Evolutionary conservation across 208 protist species (phyloP).

Genomic region (Acanthamoeba sp.): DNA sequence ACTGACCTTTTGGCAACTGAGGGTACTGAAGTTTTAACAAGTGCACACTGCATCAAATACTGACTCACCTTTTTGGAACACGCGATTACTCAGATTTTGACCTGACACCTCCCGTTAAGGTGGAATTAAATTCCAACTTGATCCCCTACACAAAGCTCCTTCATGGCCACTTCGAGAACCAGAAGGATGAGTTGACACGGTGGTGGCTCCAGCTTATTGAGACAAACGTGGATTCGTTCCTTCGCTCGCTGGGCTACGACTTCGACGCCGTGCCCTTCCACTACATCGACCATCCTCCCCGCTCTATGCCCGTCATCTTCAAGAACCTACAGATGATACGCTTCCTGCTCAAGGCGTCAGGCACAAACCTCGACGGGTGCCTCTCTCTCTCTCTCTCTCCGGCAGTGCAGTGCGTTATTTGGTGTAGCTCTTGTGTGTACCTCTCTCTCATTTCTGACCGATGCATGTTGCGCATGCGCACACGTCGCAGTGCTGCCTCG

Average conservation of each 20-base stretch:
- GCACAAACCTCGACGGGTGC: conserved; percentile 17
- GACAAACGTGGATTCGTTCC: not conserved
- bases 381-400: not conserved
- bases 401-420: too few relatives aligned
- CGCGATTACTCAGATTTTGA: not conserved
- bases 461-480: not conserved
- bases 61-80: too few relatives aligned
- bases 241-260: conserved; percentile 43
- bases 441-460: not conserved
- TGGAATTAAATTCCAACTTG: not conserved
- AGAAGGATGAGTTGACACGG: conserved; percentile 13
- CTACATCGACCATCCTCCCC: conserved; percentile 51
- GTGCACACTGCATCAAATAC: too few relatives aligned
- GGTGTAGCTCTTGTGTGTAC: not conserved
- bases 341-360: conserved; percentile 57
- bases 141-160: not conserved
- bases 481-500: not conserved
- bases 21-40: too few relatives aligned
- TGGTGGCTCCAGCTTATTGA: conserved; percentile 26
- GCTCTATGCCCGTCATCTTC: conserved; percentile 39
- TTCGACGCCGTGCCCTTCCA: conserved; percentile 46
- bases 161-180: conserved; percentile 11
- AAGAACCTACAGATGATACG: conserved; percentile 56
- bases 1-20: not conserved
- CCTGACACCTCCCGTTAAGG: not conserved